Evolutionary conservation across 805 yeast genomes (phyloP), one percentile per base, ranked within the genome.

Genomic region (Sugiyamaella boreocaroliniensis): DNA sequence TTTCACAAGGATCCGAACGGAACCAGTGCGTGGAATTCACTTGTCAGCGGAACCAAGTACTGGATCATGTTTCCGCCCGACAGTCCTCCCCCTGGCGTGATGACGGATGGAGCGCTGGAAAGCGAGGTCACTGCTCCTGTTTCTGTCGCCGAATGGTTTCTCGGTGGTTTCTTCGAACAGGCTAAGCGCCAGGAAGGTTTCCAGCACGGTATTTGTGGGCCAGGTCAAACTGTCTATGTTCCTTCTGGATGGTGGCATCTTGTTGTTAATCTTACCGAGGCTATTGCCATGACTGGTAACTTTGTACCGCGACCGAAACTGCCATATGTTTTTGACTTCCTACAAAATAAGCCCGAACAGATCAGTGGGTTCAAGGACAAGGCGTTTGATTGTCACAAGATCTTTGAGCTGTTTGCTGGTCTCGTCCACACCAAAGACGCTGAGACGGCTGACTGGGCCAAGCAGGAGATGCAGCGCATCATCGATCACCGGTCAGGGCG

Each of bases 181-280:
- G 77, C 80, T 14, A 75, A 77, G 51, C 59, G 56, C 46, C 22
- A 40, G 29, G 32, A 65, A 43, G 74, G 76, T 19, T 83, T 87
- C 59, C 63, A 74, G 18, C 80, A 89, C 18, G 93, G 88, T 0
- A 73, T 89, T 12, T 85, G 95, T 0, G 81, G 80, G 58, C 85
- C 89, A 0, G 92, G 90, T 5, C 95, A 90, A 64, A 84, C 89
- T 55, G 78, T 89, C 76, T 81, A 85, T 65, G 97, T 89, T 7
- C 97, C 97, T 2, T 77, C 89, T n/a, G 95, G 95, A 0, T 89
- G 97, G 97, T 89, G 97, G 97, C 97, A 89, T 72, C 73, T 82
- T 46, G 97, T 90, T 29, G 86, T 89, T n/a, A 89, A 89, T 61
- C 63, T 89, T 11, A 86, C 83, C 53, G 67, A 64, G 26, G 55